Percentiles rank a stretch among this genome's conserved stretches.
Conservation (phyloP, 1,139 yeast genomes). For the Geotrichum carabidarum region DNA sequence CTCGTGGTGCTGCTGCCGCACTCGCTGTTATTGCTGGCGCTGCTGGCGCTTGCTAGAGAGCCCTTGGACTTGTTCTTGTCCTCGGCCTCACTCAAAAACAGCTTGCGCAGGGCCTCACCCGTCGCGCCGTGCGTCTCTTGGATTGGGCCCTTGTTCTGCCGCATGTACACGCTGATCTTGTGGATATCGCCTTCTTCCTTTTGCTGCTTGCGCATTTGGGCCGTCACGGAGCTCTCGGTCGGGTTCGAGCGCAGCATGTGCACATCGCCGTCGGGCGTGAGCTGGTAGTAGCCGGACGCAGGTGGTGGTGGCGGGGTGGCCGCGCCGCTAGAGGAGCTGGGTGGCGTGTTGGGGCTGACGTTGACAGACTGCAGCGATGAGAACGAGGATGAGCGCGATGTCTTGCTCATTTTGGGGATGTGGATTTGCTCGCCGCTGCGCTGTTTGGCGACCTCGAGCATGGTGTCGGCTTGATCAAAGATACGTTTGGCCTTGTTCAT, state of each 20-base stretch:
- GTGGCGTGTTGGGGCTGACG: background rate
- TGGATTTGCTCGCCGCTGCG: background rate
- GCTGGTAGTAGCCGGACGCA: conserved; percentile 6
- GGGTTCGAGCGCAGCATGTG: conserved; percentile 20
- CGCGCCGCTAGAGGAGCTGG: background rate
- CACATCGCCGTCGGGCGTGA: conserved; percentile 6
- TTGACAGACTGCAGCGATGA: background rate
- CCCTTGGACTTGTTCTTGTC: background rate
- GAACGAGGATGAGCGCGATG: background rate
- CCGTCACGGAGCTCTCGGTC: background rate
- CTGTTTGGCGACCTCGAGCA: background rate
- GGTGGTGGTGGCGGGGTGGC: conserved; percentile 5
- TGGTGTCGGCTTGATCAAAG: background rate
- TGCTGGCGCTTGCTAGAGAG: background rate
- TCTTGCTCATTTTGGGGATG: background rate
- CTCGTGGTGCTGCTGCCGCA: background rate
- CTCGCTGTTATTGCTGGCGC: background rate
- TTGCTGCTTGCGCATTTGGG: conserved; percentile 50
- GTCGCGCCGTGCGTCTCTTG: background rate
- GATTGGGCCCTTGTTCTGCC: conserved; percentile 3
- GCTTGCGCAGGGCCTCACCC: background rate
- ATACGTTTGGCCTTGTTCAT: background rate
- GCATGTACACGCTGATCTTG: conserved; percentile 55
- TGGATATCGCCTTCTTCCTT: conserved; percentile 90
- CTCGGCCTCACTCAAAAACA: background rate